Conservation (phyloP, 768 basidiomycete genomes). For the Hortiboletus flavorubellus region DNA sequence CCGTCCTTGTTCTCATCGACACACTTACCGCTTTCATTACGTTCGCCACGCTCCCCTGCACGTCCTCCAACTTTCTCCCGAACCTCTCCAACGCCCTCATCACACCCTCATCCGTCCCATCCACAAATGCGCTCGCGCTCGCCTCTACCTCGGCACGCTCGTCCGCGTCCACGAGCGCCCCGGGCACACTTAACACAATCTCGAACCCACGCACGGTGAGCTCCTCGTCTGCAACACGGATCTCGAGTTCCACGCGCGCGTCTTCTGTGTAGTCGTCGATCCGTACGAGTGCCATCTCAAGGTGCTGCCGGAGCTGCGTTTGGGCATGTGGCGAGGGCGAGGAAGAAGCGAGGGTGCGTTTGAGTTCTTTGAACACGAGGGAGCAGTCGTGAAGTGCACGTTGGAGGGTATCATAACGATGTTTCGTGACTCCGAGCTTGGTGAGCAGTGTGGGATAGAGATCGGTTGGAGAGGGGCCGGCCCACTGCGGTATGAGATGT, state of each 20-base stretch:
- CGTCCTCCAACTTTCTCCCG: constrained; percentile 60
- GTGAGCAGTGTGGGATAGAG: constrained; percentile 32
- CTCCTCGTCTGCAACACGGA: constrained; percentile 68
- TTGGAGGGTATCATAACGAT: constrained; percentile 61
- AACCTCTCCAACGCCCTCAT: constrained; percentile 46
- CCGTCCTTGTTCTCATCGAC: not conserved
- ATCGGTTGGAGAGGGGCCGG: not conserved
- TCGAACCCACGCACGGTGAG: constrained; percentile 64
- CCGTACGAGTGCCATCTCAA: constrained; percentile 54
- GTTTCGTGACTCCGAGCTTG: constrained; percentile 41
- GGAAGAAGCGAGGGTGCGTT: constrained; percentile 22
- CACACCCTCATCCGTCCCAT: constrained; percentile 18
- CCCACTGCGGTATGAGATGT: not conserved
- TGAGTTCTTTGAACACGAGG: constrained; percentile 58
- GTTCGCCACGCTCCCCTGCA: constrained; percentile 34
- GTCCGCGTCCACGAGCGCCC: constrained; percentile 31
- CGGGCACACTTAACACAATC: constrained; percentile 59
- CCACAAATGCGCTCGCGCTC: constrained; percentile 44
- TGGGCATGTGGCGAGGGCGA: constrained; percentile 1
- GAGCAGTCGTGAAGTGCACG: constrained; percentile 69
- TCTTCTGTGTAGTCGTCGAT: constrained; percentile 77
- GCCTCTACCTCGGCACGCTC: constrained; percentile 39
- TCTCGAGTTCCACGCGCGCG: constrained; percentile 79
- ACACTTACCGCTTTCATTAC: not conserved
- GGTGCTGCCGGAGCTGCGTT: constrained; percentile 19